Evolutionary conservation across 2,329 filamentous ascomycete genomes (phyloP), one percentile per base, ranked within the genome.

Genomic region (Davidsoniella neocaledoniae): DNA sequence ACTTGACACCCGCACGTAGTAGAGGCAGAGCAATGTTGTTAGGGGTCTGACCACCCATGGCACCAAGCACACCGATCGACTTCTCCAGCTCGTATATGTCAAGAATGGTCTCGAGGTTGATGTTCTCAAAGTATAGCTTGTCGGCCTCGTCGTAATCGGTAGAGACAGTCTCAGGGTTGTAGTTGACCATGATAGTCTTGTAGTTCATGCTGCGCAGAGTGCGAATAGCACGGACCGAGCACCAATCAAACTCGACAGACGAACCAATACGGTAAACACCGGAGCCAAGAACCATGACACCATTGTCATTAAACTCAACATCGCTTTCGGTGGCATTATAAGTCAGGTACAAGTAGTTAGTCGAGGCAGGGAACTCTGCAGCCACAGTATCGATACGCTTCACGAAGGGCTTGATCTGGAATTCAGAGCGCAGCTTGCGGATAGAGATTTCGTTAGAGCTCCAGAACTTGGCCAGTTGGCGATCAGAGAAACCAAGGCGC

Each of bases 381-480:
- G 91, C 91, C 44, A 98, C 91, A 0, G 91, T 98, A 68, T 98
- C 91, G 53, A 98, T 96, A 68, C 96, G 90, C 74, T 96, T 96
- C 50, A 95, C 90, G 54, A 86, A 82, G 0, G 91, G 91, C 55
- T 77, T 77, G 58, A 98, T 86, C 41, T 84, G 84, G 38, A 81
- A 77, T 58, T 96, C 88, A n/a, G 87, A 74, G 62, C 91, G 78
- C 62, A 87, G 68, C 48, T 83, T 79, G 55, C 91, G 80, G 23
- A 96, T 80, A 50, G 88, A 86, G 57, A 94, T 77, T 64, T 96
- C 91, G 66, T 91, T 96, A 21, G 88, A 94, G 62, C 81, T 83
- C 79, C 85, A 86, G 73, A 94, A 96, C 60, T 86, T 86, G 52
- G 91, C 87, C 43, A 98, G 74, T 64, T 98, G 91, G 53, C 85